Base-by-base conservation (phyloP, 306 rosid species). In the Trifolium dubium region DNA sequence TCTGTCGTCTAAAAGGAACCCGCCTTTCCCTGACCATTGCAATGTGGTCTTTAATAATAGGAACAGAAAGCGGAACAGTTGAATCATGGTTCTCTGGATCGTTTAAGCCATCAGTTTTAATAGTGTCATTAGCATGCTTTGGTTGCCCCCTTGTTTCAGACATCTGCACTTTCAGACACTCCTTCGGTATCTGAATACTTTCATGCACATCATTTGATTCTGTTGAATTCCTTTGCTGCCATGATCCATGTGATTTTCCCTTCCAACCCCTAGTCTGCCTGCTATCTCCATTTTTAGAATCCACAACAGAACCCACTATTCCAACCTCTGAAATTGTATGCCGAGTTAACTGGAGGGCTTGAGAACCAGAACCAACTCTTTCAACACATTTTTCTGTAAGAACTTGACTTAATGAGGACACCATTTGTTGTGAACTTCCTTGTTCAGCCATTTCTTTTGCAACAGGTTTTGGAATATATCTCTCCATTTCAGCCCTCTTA, bases 401-500 rank as follows among this genome's bases (percentile, higher is more conserved):
- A 69, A 71, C 77, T 75, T 80, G 92, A 83, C 76, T 81, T 75
- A 69, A 66, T 55, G 86, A 84, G 72, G 75, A 80, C 76, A 60
- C 69, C 56, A 63, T 89, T 58, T 87, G 89, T 44, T 62, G 77
- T 67, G 79, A 11, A 31, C 6, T 85, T 85, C 90, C 97, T 81
- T 94, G 97, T 73, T 92, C 92, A 58, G 92, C 93, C 93, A 89
- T 86, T 81, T 94, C 99, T 86, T 94, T 94, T 54, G 97, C 97
- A 67, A 85, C 96, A 73, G 99, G 99, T 69, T 94, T 94, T 64
- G 99, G 97, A 74, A 92, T 77, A 81, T 94, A 94, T 79, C 92
- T 89, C 88, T 94, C 99, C 81, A 90, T 84, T 74, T 94, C 99
- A 31, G 99, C 96, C 81, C 97, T 87, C 88, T 89, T 93, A 84